Base-by-base conservation (phyloP, 352 stramenopile genomes). In the Pythium monospermum region DNA sequence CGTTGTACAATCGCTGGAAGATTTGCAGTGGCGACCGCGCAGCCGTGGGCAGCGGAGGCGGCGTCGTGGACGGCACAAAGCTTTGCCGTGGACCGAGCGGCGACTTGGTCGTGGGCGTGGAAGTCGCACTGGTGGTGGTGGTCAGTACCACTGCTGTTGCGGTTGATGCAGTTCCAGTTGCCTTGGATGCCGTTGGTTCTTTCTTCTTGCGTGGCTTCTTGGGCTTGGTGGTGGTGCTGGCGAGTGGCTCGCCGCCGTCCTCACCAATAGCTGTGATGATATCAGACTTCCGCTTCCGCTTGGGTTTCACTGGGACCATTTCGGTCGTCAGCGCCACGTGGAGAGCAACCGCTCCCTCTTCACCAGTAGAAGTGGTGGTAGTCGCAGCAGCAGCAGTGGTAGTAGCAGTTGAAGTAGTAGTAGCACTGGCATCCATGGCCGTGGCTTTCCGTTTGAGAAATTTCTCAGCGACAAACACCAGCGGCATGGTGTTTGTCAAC, bases 401-500 rank as follows among this genome's bases (percentile, higher is more conserved):
- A 39, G 35, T 39, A 13, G 41, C 47, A n/a, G 39, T 26, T n/a
- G 23, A 2, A 21, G 7, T 16, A 6, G 6, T 21, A 21, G 10
- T 21, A n/a, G 11, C 18, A n/a, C 16, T 18, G 10, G n/a, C 39
- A 22, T 26, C 18, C 7, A 26, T 13, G 15, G 19, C 5, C 19
- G 26, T 5, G 5, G 59, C 28, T 26, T 81, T 77, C 41, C 65
- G 62, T 46, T 66, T 68, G 22, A 87, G 50, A 44, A 87, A 85
- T 32, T 73, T 79, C 13, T 75, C 73, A 1, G 76, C 76, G 4
- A 81, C 68, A 46, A 82, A 85, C 7, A 67, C 71, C 13, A 85
- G 54, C 8, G 76, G 71, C 11, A 83, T 46, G 15, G 63, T 69
- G 3, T 67, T 41, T 58, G 76, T 73, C 36, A 65, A 38, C 15